Percentiles rank a stretch among this genome's conserved stretches.
phyloP scores from a whole-genome alignment of 306 rosid genomes.

The Lotus japonicus region DNA sequence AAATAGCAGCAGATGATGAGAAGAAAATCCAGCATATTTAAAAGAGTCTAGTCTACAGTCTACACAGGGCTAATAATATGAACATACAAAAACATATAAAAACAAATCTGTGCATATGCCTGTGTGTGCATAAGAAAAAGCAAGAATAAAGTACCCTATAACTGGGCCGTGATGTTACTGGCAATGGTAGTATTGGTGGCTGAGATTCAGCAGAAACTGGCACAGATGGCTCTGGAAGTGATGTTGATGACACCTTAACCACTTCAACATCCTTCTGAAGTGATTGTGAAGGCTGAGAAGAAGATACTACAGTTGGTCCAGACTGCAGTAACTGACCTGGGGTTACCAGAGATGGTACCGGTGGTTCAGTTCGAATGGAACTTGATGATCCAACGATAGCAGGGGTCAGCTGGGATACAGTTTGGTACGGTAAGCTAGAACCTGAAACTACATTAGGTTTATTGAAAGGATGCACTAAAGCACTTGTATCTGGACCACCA shows the following conservation, averaged over 20 bases:
- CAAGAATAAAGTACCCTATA: slow-evolving; percentile 41
- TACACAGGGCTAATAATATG: background rate
- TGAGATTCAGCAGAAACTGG: slow-evolving; percentile 54
- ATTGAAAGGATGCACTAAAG: slow-evolving; percentile 36
- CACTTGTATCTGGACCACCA: slow-evolving; percentile 36
- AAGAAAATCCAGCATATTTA: background rate
- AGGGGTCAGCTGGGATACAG: slow-evolving; percentile 44
- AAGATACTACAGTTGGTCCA: slow-evolving; percentile 43
- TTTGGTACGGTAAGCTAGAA: slow-evolving; percentile 46
- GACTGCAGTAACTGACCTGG: slow-evolving; percentile 79
- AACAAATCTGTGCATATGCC: background rate
- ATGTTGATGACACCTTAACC: slow-evolving; percentile 50
- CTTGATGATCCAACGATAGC: slow-evolving; percentile 46
- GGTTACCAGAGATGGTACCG: slow-evolving; percentile 64
- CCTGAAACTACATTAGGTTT: slow-evolving; percentile 48
- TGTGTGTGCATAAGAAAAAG: background rate
- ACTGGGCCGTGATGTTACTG: slow-evolving; percentile 37
- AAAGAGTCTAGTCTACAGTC: background rate
- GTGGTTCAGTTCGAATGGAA: slow-evolving; percentile 34
- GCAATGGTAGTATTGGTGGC: slow-evolving; percentile 81
- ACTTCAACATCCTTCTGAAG: slow-evolving; percentile 81
- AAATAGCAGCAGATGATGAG: background rate
- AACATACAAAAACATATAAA: background rate
- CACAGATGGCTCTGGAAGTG: slow-evolving; percentile 41
- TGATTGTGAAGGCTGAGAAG: slow-evolving; percentile 49